phyloP scores from a whole-genome alignment of 2,329 filamentous ascomycete genomes.

The Lasiodiplodia sp. region DNA sequence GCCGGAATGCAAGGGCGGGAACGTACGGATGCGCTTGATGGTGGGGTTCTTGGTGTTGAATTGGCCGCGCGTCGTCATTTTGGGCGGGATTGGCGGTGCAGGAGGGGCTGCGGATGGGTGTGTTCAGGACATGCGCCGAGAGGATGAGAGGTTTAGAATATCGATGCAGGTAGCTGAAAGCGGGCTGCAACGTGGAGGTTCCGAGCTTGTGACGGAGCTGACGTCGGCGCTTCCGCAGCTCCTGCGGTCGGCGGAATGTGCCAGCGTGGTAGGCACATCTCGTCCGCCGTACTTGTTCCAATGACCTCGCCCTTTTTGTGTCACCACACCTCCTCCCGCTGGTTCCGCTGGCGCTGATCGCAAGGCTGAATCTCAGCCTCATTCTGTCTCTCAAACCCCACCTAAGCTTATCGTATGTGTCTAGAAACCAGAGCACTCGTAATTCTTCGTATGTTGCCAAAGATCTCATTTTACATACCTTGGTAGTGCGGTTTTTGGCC shows the following conservation, averaged over 20 bases:
- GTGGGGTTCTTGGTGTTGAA: conserved; percentile 82
- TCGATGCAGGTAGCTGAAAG: background rate
- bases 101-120: background rate
- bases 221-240: conserved; percentile 12
- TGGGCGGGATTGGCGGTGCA: conserved; percentile 19
- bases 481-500: too few species aligned
- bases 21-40: conserved; percentile 80
- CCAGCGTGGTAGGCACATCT: background rate
- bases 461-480: too few species aligned
- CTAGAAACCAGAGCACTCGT: too few species aligned
- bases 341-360: background rate
- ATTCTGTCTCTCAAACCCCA: too few species aligned
- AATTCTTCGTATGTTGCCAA: too few species aligned
- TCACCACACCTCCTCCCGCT: background rate
- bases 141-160: background rate
- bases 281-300: background rate
- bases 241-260: background rate
- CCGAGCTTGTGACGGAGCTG: conserved; percentile 21
- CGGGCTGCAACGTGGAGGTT: conserved; percentile 25
- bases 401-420: too few species aligned
- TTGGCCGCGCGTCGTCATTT: conserved; percentile 51
- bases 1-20: conserved; percentile 26
- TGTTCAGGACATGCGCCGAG: conserved; percentile 1
- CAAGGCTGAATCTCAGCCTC: background rate
- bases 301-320: background rate